These are phyloP conservation scores for Paecilomyces sp. DNA, from an alignment of 2,329 filamentous ascomycete genomes.

Conservation along the genomic window DNA sequence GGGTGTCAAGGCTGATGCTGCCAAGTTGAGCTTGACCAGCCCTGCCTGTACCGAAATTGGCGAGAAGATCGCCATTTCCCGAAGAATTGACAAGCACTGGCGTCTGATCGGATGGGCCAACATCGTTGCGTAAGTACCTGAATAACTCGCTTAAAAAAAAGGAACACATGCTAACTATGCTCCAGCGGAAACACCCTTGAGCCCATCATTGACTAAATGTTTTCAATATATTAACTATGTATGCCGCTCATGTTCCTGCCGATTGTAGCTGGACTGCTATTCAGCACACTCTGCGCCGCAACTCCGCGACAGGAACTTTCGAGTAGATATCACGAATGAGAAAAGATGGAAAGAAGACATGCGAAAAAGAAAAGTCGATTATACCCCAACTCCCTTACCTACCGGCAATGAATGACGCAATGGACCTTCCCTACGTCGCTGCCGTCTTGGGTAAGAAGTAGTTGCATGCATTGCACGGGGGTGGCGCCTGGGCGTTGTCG, in stretches of 20 bases:
- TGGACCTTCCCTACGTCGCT: neutral
- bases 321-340: neutral
- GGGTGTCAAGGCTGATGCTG: slow-evolving; percentile 94
- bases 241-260: neutral
- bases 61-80: slow-evolving; percentile 92
- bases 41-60: slow-evolving; percentile 95
- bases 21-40: slow-evolving; percentile 85
- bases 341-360: neutral
- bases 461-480: neutral
- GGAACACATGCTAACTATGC: slow-evolving; percentile 7
- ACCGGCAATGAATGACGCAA: neutral
- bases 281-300: neutral
- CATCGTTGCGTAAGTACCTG: slow-evolving; percentile 51
- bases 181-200: slow-evolving; percentile 41
- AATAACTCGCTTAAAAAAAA: neutral
- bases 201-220: slow-evolving; percentile 33
- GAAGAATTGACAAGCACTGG: slow-evolving; percentile 99
- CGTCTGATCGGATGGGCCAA: slow-evolving; percentile 88
- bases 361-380: neutral
- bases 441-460: neutral
- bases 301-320: neutral
- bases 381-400: neutral
- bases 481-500: neutral
- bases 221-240: neutral
- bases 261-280: neutral